phyloP scores from a whole-genome alignment of 2,329 filamentous ascomycete genomes.

The Paraconiothyrium sp. region DNA sequence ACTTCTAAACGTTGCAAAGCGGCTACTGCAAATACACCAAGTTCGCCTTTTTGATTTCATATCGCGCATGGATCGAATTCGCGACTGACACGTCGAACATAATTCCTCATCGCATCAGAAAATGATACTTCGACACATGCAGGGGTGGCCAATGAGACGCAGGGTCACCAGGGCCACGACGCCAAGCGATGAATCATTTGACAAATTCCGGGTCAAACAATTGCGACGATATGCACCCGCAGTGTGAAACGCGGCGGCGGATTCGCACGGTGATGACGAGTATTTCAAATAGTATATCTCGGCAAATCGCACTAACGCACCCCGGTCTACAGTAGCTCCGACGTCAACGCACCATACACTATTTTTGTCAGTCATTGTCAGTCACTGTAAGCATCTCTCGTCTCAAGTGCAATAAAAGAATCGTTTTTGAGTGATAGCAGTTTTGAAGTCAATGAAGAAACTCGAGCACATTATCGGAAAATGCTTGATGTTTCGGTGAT shows the following conservation, averaged over 20 bases:
- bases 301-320: constrained; percentile 30
- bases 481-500: neutral
- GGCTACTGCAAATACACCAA: neutral
- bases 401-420: neutral
- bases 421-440: neutral
- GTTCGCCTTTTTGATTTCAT: constrained; percentile 6
- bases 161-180: constrained; percentile 25
- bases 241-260: constrained; percentile 26
- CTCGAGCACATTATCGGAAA: neutral
- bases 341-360: constrained; percentile 25
- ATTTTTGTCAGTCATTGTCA: neutral
- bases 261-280: constrained; percentile 25
- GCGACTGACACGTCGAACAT: constrained; percentile 5
- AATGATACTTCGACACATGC: constrained; percentile 14
- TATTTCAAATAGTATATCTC: constrained; percentile 41
- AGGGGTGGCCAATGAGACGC: constrained; percentile 4
- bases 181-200: constrained; percentile 23
- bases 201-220: constrained; percentile 30
- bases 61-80: neutral
- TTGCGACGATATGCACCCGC: constrained; percentile 21
- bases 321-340: constrained; percentile 22
- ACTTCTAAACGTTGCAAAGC: neutral
- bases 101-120: constrained; percentile 3
- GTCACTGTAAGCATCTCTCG: neutral
- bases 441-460: neutral